Conservation (phyloP, 108 stramenopile genomes). For the Stephanodiscus minutulus region DNA sequence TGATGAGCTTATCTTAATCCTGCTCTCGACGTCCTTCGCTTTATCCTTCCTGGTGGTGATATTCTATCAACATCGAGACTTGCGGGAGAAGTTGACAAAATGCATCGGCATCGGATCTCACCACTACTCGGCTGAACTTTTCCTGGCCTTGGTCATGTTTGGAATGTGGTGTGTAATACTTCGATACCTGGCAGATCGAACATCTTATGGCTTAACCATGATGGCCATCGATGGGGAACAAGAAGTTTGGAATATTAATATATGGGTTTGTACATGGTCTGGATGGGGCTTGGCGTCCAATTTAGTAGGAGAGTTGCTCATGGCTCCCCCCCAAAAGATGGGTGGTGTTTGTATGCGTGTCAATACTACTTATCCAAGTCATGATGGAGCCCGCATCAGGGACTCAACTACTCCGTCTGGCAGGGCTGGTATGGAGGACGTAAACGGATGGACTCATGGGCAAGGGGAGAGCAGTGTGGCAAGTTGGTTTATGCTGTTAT, state of each 20-base stretch:
- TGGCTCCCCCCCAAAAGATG: slow-evolving; percentile 25
- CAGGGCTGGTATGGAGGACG: neutral
- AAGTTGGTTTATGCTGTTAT: slow-evolving; percentile 33
- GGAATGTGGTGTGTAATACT: slow-evolving; percentile 31
- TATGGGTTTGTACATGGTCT: slow-evolving; percentile 33
- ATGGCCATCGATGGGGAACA: slow-evolving; percentile 7
- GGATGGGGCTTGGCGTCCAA: slow-evolving; percentile 21
- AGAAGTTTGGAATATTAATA: slow-evolving; percentile 37
- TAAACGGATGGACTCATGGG: slow-evolving; percentile 7
- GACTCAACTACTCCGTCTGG: neutral
- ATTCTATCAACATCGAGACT: slow-evolving; percentile 32
- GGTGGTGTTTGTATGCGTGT: slow-evolving; percentile 8
- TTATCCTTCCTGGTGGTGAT: slow-evolving; percentile 20
- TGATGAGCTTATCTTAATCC: slow-evolving; percentile 19
- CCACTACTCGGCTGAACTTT: slow-evolving; percentile 24
- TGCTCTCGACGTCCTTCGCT: slow-evolving; percentile 23
- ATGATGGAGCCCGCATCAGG: neutral
- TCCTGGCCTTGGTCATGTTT: slow-evolving; percentile 20
- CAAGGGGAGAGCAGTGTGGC: slow-evolving; percentile 22
- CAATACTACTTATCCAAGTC: neutral
- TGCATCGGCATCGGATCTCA: slow-evolving; percentile 8
- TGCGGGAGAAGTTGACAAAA: slow-evolving; percentile 26
- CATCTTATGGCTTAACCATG: slow-evolving; percentile 6
- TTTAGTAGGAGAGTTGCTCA: slow-evolving; percentile 35
- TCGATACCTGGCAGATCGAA: slow-evolving; percentile 30